Conservation (phyloP, 1,284 basidiomycete species). For the Pseudozyma pruni region DNA sequence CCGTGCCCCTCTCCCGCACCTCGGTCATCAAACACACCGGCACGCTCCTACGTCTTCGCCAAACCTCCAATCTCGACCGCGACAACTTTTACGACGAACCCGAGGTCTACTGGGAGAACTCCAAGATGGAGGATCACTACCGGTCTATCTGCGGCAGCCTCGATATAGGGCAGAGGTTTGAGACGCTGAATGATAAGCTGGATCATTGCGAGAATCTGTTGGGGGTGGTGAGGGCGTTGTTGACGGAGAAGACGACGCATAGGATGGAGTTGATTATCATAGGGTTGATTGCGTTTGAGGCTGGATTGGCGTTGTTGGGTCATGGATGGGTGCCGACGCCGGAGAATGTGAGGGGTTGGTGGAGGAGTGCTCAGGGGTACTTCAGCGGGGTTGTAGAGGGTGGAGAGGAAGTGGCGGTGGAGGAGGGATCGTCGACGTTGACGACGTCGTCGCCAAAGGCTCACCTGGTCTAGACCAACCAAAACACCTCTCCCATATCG, state of each 20-base stretch:
- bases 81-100: conserved; percentile 67
- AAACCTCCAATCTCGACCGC: conserved; percentile 58
- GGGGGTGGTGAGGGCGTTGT: conserved; percentile 60
- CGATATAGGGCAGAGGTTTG: conserved; percentile 61
- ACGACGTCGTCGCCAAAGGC: background rate
- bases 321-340: conserved; percentile 59
- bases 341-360: conserved; percentile 24
- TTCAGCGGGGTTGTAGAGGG: background rate
- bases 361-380: conserved; percentile 1
- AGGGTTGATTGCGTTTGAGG: conserved; percentile 61
- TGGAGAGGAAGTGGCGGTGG: background rate
- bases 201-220: conserved; percentile 65
- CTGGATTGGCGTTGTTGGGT: conserved; percentile 50
- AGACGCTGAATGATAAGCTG: conserved; percentile 64
- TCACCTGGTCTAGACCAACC: no score
- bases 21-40: conserved; percentile 64
- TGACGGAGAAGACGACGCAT: conserved; percentile 63
- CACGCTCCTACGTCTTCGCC: conserved; percentile 59
- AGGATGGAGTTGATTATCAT: conserved; percentile 66
- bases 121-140: conserved; percentile 61
- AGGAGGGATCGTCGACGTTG: background rate
- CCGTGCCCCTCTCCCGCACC: conserved; percentile 60
- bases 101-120: conserved; percentile 66
- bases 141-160: conserved; percentile 59
- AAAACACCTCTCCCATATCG: background rate